Percentiles rank a stretch among this genome's conserved stretches.
Evolutionary conservation across 2,329 filamentous ascomycete genomes (phyloP).

Genomic region (Biscogniauxia sp.): DNA sequence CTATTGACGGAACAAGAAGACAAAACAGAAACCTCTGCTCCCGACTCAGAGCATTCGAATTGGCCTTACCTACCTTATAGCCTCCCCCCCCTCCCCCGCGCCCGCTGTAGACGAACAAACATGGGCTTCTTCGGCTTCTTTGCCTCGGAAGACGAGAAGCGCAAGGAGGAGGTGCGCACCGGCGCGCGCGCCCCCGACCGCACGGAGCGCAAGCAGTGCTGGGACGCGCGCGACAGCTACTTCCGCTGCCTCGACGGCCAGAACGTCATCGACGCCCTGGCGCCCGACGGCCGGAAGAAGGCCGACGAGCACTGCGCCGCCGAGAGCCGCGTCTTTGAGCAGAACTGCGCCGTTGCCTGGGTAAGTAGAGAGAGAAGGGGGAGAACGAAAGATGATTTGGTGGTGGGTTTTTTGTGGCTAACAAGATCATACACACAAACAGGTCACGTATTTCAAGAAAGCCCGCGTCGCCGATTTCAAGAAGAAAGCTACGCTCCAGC

Average conservation of each 20-base stretch:
- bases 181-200: conserved; percentile 77
- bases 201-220: conserved; percentile 78
- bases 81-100: too few relatives aligned
- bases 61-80: too few relatives aligned
- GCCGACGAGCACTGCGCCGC: conserved; percentile 54
- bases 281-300: conserved; percentile 51
- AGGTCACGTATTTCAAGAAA: conserved; percentile 98
- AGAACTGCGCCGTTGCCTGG: conserved; percentile 87
- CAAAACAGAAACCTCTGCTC: too few relatives aligned
- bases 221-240: conserved; percentile 84
- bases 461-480: conserved; percentile 89
- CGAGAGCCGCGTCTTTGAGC: conserved; percentile 69
- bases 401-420: too few relatives aligned
- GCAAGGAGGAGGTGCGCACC: conserved; percentile 52
- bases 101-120: background rate
- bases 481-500: conserved; percentile 74
- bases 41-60: too few relatives aligned
- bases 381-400: too few relatives aligned
- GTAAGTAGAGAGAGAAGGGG: conserved; percentile 47
- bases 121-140: conserved; percentile 52
- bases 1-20: too few relatives aligned
- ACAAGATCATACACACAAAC: conserved; percentile 7
- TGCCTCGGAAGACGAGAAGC: conserved; percentile 42
- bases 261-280: conserved; percentile 74
- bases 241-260: conserved; percentile 83